Percentiles rank a stretch among this genome's conserved stretches.
Conservation (phyloP, 345 rosid genomes). For the Rhodamnia argentea region DNA sequence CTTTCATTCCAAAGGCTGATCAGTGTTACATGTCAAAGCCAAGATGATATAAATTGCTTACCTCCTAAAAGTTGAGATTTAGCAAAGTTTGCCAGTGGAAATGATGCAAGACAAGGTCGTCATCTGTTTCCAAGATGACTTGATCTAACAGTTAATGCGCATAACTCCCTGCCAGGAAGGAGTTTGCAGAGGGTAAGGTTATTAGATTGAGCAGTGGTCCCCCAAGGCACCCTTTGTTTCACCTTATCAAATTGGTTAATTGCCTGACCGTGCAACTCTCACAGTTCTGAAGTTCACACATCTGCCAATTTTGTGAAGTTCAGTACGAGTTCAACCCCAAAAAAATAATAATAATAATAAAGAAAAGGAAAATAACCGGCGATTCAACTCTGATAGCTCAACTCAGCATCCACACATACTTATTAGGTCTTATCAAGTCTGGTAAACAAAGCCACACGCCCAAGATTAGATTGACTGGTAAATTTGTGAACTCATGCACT, state of each 20-base stretch:
- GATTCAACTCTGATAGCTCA: no score
- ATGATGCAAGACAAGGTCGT: background rate
- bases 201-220: background rate
- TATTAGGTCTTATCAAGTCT: background rate
- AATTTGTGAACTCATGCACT: background rate
- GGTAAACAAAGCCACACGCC: background rate
- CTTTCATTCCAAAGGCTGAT: background rate
- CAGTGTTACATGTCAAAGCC: background rate
- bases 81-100: background rate
- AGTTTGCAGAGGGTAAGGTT: no score
- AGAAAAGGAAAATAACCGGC: no score
- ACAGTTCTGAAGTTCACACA: background rate
- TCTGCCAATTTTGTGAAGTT: background rate
- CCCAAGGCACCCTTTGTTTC: background rate
- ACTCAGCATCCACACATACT: no score
- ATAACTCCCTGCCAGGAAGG: accelerated
- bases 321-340: background rate
- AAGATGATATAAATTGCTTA: background rate
- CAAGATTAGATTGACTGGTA: background rate
- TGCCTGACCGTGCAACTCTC: background rate
- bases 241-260: background rate
- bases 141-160: background rate
- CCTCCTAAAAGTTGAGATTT: background rate
- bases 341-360: no score
- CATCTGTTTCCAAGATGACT: background rate